These are phyloP conservation scores for Pezicula radicicola DNA, from an alignment of 2,329 filamentous ascomycete species.

Conservation along the genomic window DNA sequence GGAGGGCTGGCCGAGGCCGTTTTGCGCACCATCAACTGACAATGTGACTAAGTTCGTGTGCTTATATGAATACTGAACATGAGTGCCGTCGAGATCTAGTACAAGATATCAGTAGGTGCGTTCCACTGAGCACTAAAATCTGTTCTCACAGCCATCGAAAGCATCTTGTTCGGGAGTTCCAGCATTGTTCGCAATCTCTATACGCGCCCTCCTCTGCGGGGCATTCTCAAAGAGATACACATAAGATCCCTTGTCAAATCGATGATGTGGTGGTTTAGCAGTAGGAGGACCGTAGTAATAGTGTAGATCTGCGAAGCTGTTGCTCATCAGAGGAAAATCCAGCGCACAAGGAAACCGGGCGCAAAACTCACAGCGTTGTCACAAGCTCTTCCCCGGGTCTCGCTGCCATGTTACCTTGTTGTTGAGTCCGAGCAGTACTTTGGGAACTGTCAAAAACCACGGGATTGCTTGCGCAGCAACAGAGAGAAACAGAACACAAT, in stretches of 20 bases:
- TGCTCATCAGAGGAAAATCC: slow-evolving; percentile 6
- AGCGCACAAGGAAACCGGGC: slow-evolving; percentile 20
- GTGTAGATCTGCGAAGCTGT: slow-evolving; percentile 73
- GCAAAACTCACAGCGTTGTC: slow-evolving; percentile 44
- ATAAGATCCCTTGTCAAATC: slow-evolving; percentile 78
- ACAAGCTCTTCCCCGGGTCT: slow-evolving; percentile 48
- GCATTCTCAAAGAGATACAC: slow-evolving; percentile 78
- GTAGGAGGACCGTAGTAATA: slow-evolving; percentile 73
- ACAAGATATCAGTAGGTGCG: slow-evolving; percentile 6
- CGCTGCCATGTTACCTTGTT: slow-evolving; percentile 37
- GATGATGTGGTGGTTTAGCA: slow-evolving; percentile 69
- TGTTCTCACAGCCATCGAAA: slow-evolving; percentile 67
- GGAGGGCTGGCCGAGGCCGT: slow-evolving; percentile 17
- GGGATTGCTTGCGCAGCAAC: background rate
- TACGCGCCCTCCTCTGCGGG: slow-evolving; percentile 60
- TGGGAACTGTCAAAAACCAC: background rate
- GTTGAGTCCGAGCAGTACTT: background rate
- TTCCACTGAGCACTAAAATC: background rate
- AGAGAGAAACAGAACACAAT: background rate
- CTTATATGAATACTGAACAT: slow-evolving; percentile 69
- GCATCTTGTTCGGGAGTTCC: slow-evolving; percentile 77
- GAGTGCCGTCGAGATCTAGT: slow-evolving; percentile 63
- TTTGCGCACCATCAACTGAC: slow-evolving; percentile 49
- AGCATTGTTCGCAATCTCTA: slow-evolving; percentile 74
- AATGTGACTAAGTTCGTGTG: slow-evolving; percentile 70